These are phyloP conservation scores for Agrocybe pediades DNA, from an alignment of 768 basidiomycete species.

Conservation along the genomic window DNA sequence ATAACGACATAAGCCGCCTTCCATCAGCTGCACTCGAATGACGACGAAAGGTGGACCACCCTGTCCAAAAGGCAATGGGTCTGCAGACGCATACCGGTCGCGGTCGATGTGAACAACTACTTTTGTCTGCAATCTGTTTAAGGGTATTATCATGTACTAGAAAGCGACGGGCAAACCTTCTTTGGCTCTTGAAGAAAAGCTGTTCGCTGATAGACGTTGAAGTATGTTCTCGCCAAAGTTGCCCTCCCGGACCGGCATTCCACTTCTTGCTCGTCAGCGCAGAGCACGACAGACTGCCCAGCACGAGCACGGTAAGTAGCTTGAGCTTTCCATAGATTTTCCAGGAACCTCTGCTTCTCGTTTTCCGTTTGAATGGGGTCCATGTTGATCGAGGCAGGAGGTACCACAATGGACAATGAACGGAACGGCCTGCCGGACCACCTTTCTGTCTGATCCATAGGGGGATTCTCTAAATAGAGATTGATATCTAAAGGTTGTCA, in stretches of 20 bases:
- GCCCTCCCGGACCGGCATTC: constrained; percentile 62
- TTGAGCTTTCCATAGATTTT: constrained; percentile 89
- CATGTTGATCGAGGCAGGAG: constrained; percentile 64
- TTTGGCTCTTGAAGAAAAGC: constrained; percentile 76
- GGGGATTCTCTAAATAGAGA: constrained; percentile 81
- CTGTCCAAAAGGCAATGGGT: constrained; percentile 76
- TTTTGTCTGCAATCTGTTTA: constrained; percentile 63
- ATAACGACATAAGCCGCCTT: constrained; percentile 80
- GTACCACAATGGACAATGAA: constrained; percentile 73
- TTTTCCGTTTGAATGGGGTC: constrained; percentile 63
- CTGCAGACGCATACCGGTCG: constrained; percentile 73
- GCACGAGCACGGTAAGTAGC: constrained; percentile 74
- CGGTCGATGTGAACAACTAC: constrained; percentile 87
- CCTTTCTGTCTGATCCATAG: constrained; percentile 77
- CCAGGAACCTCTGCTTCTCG: constrained; percentile 83
- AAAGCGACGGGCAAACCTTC: constrained; percentile 56
- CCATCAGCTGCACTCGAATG: constrained; percentile 81
- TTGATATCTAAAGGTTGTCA: constrained; percentile 67
- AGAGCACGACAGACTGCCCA: constrained; percentile 73
- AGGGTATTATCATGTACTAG: background rate
- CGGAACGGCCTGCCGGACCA: constrained; percentile 91
- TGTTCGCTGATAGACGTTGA: constrained; percentile 84
- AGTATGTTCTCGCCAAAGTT: constrained; percentile 80
- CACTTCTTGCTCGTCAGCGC: constrained; percentile 75
- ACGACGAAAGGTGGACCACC: constrained; percentile 74